Evolutionary conservation across 2,329 filamentous ascomycete species (phyloP).

Genomic region (Apiospora malaysiana): DNA sequence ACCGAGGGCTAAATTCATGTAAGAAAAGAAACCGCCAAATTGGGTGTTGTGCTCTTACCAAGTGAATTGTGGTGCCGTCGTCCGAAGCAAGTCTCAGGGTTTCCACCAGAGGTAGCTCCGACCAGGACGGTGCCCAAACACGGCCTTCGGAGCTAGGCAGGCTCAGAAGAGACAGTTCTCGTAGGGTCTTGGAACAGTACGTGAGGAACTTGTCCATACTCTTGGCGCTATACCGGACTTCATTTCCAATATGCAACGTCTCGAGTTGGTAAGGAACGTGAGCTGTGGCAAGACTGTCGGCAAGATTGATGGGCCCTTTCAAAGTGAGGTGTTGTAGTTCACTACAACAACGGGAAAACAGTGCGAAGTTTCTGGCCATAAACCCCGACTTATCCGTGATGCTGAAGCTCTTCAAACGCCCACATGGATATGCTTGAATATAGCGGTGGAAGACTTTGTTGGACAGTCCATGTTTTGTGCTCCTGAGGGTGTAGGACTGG

Average conservation of each 20-base stretch:
- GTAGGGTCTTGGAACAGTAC: not conserved
- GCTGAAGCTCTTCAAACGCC: not conserved
- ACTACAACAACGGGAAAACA: not conserved
- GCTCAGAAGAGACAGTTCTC: not conserved
- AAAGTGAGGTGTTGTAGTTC: constrained; percentile 10
- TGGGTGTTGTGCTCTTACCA: not conserved
- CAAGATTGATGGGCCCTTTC: not conserved
- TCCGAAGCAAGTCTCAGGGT: not conserved
- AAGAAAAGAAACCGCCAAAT: not conserved
- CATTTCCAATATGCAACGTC: not conserved
- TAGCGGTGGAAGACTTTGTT: constrained; percentile 17
- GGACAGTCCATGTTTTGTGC: not conserved
- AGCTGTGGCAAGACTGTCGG: not conserved
- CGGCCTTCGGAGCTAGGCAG: not conserved
- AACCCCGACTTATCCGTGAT: not conserved
- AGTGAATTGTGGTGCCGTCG: not conserved
- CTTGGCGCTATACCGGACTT: not conserved
- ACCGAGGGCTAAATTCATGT: constrained; percentile 23
- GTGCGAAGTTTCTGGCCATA: not conserved
- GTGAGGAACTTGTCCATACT: constrained; percentile 10
- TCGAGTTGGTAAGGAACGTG: not conserved
- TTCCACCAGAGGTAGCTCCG: not conserved
- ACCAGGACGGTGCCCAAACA: not conserved
- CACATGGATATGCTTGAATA: not conserved
- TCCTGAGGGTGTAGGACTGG: constrained; percentile 25